Evolutionary conservation across 805 yeast species (phyloP).

Genomic region (Saccharomycopsis javanensis): DNA sequence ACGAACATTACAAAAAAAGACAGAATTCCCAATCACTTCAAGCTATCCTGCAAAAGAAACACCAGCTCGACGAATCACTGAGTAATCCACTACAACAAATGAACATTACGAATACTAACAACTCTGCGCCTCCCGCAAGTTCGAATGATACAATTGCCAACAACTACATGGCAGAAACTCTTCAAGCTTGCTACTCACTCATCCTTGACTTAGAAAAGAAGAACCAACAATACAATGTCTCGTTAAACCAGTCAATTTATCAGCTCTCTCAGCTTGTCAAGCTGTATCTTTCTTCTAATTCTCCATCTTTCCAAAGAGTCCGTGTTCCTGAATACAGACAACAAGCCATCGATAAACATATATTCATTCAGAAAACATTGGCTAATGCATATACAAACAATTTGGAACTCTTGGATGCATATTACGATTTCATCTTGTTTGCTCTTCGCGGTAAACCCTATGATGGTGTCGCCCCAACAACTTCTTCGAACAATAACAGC

Average conservation of each 20-base stretch:
- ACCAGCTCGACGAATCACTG: background rate
- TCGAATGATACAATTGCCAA: background rate
- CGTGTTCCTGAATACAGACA: background rate
- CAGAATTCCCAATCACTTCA: conserved; percentile 14
- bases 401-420: conserved; percentile 18
- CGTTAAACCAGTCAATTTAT: conserved; percentile 13
- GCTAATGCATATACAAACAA: conserved; percentile 16
- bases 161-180: conserved; percentile 16
- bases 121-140: background rate
- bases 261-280: conserved; percentile 14
- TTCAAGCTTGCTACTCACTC: conserved; percentile 16
- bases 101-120: background rate
- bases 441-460: conserved; percentile 7
- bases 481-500: conserved; percentile 22
- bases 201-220: conserved; percentile 19
- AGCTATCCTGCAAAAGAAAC: conserved; percentile 4
- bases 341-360: conserved; percentile 4
- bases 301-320: background rate
- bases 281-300: background rate
- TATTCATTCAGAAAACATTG: conserved; percentile 16
- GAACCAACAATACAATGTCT: conserved; percentile 17
- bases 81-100: background rate
- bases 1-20: conserved; percentile 12
- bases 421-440: conserved; percentile 19
- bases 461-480: background rate